Evolutionary conservation across 306 rosid species (phyloP).

Genomic region (Inga laurina): DNA sequence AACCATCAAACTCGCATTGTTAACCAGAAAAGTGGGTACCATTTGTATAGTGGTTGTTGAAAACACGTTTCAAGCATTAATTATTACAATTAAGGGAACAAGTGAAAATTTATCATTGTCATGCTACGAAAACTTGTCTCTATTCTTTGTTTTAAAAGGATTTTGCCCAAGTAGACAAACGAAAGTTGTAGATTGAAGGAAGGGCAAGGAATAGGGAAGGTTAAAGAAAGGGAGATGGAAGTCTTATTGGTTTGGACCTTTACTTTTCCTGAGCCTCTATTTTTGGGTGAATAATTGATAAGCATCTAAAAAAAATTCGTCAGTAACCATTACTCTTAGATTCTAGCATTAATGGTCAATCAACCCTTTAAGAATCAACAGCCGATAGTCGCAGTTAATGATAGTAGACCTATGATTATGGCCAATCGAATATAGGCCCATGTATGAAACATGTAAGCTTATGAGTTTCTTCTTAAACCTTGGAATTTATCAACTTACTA

Average conservation of each 20-base stretch:
- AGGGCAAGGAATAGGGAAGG: neutral
- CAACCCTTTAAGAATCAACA: neutral
- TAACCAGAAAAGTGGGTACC: neutral
- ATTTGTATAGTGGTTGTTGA: neutral
- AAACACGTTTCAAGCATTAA: neutral
- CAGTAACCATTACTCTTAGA: neutral
- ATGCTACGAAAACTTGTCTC: neutral
- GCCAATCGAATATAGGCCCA: neutral
- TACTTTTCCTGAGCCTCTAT: neutral
- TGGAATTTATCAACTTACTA: conserved; percentile 2
- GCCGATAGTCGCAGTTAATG: neutral
- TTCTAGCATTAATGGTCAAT: neutral
- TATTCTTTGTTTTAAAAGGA: neutral
- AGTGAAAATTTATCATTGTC: neutral
- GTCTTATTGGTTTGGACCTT: neutral
- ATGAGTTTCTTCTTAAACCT: conserved; percentile 5
- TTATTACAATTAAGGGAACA: neutral
- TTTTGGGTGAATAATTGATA: neutral
- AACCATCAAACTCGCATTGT: neutral
- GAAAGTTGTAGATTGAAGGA: neutral
- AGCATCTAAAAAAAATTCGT: neutral
- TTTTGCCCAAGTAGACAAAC: neutral
- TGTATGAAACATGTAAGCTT: neutral
- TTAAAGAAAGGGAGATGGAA: neutral
- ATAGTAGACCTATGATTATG: neutral